Base-by-base conservation (phyloP, 2,329 filamentous ascomycete genomes). In the Botrytis hyacinthi region DNA sequence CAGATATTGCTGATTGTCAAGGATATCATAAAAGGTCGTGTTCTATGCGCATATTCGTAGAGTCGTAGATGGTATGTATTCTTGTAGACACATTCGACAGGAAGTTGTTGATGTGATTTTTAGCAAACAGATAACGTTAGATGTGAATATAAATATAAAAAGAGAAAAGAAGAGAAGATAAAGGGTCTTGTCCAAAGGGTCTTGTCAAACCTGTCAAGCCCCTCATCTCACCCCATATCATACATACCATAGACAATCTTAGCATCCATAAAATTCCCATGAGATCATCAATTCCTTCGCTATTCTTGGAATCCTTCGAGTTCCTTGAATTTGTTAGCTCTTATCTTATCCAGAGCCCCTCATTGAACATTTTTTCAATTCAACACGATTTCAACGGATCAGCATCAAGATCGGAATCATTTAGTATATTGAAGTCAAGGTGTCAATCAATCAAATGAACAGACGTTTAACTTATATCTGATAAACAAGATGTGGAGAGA, bases 201-300 rank as follows among this genome's bases (percentile, higher is more conserved):
- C 62, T 32, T 65, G 20, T 66, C 44, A 66, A n/a, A 12, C 6
- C 2, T 32, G 20, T 65, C 62, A 32, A 65, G n/a, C 42, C 62
- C 59, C 32, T 51, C 48, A n/a, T 51, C 48, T n/a, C 48, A 48
- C 9, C 3, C 9, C 48, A 51, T 26, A 14, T 0, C 48, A 51
- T n/a, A 51, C 14, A 37, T 40, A 14, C 20, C 4, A 26, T 26
- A 48, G 48, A 54, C 12, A 54, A 57, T 7, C 51, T 57, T 57
- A 8, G 6, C 51, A 32, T 57, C 51, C 37, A 63, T 26, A 42
- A 42, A 63, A 44, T 63, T 42, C 29, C 22, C 32, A 66, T 66
- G 29, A 48, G 63, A 66, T 66, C 63, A 66, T 51, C 44, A 22
- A 48, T 32, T 16, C 63, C 63, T 51, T 66, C 29, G 22, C 42